Conservation (phyloP, 768 basidiomycete genomes). For the Mycena latifolia region DNA sequence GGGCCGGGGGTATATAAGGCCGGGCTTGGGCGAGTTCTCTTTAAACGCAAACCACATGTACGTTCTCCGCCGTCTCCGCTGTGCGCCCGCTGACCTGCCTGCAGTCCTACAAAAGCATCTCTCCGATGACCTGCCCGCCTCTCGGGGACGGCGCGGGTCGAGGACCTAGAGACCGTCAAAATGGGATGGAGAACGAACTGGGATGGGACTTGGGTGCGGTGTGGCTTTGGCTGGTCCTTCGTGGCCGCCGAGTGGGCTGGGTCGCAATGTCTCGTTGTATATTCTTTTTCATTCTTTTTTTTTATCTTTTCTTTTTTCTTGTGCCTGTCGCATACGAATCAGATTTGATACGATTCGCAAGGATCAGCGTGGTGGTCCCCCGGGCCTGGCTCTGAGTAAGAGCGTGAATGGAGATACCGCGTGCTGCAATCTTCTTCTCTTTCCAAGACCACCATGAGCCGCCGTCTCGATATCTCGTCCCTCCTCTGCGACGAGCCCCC, state of each 20-base stretch:
- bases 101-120: slow-evolving; percentile 90
- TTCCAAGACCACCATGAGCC: slow-evolving; percentile 62
- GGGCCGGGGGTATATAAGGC: slow-evolving; percentile 37
- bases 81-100: slow-evolving; percentile 28
- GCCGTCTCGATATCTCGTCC: slow-evolving; percentile 82
- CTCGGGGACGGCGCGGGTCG: slow-evolving; percentile 75
- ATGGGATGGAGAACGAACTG: slow-evolving; percentile 76
- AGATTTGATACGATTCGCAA: slow-evolving; percentile 20
- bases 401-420: slow-evolving; percentile 22
- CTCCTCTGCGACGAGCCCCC: slow-evolving; percentile 69
- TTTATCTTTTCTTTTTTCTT: slow-evolving; percentile 27
- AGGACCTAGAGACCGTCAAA: slow-evolving; percentile 92
- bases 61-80: slow-evolving; percentile 37
- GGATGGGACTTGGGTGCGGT: slow-evolving; percentile 94
- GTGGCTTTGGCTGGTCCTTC: slow-evolving; percentile 67
- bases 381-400: too few species aligned
- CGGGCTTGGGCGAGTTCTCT: slow-evolving; percentile 1
- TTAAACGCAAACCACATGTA: slow-evolving; percentile 77
- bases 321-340: slow-evolving; percentile 9
- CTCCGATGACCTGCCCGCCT: slow-evolving; percentile 84
- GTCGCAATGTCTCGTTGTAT: slow-evolving; percentile 96
- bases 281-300: slow-evolving; percentile 56
- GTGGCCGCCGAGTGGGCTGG: slow-evolving; percentile 74
- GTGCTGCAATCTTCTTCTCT: slow-evolving; percentile 34
- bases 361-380: slow-evolving; percentile 14